phyloP scores from a whole-genome alignment of 2,329 filamentous ascomycete species.

The Lasiodiplodia hormozganensis region DNA sequence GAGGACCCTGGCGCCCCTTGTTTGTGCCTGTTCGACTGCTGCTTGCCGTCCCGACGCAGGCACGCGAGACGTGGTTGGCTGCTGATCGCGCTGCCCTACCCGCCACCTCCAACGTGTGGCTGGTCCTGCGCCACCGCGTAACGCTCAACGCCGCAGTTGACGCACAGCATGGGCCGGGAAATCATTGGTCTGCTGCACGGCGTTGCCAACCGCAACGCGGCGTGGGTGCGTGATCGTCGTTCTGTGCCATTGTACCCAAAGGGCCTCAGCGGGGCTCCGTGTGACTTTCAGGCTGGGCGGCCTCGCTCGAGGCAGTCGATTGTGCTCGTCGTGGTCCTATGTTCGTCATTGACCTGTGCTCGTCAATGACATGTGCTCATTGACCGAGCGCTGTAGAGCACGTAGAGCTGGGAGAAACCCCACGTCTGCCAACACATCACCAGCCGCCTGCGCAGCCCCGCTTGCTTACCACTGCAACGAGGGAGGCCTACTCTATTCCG shows the following conservation, averaged over 20 bases:
- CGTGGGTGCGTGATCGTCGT: neutral
- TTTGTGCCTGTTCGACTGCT: slow-evolving; percentile 3
- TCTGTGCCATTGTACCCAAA: neutral
- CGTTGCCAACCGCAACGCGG: slow-evolving; percentile 18
- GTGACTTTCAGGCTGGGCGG: slow-evolving; percentile 2
- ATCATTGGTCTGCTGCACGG: slow-evolving; percentile 1
- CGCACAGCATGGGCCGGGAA: neutral
- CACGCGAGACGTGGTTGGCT: neutral
- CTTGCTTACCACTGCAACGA: slow-evolving; percentile 4
- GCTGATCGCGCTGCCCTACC: slow-evolving; percentile 16
- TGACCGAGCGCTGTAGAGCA: neutral
- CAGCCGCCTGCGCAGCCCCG: slow-evolving; percentile 11
- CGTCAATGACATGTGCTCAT: too few relatives aligned
- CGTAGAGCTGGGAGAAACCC: neutral
- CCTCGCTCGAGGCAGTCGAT: slow-evolving; percentile 1
- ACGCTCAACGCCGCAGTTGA: slow-evolving; percentile 1
- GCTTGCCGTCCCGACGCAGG: slow-evolving; percentile 11
- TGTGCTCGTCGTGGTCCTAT: neutral
- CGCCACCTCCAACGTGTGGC: slow-evolving; percentile 17
- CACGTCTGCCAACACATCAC: slow-evolving; percentile 22
- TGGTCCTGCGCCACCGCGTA: slow-evolving; percentile 19
- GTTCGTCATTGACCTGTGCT: neutral
- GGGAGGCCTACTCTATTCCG: slow-evolving; percentile 6
- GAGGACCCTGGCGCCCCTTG: slow-evolving; percentile 13
- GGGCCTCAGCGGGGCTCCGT: neutral